These are phyloP conservation scores for Dothideomycetes sp. DNA, from an alignment of 2,329 filamentous ascomycete species.

Conservation along the genomic window DNA sequence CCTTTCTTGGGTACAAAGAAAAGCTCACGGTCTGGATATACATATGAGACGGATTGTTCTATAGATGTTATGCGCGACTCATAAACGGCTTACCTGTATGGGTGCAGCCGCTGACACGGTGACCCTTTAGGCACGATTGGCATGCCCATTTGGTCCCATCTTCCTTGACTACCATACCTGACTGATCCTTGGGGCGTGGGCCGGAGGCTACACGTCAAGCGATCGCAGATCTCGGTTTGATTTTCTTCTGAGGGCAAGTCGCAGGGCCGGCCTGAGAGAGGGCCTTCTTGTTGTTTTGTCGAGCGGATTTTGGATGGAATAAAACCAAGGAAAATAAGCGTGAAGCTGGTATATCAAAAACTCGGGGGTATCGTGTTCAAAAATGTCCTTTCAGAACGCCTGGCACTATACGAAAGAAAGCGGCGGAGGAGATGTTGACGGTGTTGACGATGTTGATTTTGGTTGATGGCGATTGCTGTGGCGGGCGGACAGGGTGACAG, in stretches of 20 bases:
- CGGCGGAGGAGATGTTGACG: constrained; percentile 11
- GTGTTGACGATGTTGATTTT: constrained; percentile 10
- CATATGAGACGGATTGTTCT: constrained; percentile 7
- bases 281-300: constrained; percentile 7
- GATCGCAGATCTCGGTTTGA: constrained; percentile 1
- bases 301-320: neutral
- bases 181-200: constrained; percentile 9
- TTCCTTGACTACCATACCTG: constrained; percentile 28
- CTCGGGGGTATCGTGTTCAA: constrained; percentile 14
- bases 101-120: constrained; percentile 97
- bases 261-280: constrained; percentile 10
- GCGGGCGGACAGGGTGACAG: constrained; percentile 6
- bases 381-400: constrained; percentile 10
- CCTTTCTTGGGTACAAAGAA: constrained; percentile 97
- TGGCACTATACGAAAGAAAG: constrained; percentile 3
- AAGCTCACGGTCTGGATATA: constrained; percentile 68
- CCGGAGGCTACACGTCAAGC: constrained; percentile 11
- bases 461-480: constrained; percentile 13
- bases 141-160: constrained; percentile 97
- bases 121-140: constrained; percentile 94
- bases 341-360: constrained; percentile 9
- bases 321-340: constrained; percentile 10
- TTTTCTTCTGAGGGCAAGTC: neutral
- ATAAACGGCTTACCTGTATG: constrained; percentile 72
- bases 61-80: constrained; percentile 4